Evolutionary conservation across 2,329 filamentous ascomycete genomes (phyloP), one percentile per base, ranked within the genome.

Genomic region (Aspergillus thermomutatus): DNA sequence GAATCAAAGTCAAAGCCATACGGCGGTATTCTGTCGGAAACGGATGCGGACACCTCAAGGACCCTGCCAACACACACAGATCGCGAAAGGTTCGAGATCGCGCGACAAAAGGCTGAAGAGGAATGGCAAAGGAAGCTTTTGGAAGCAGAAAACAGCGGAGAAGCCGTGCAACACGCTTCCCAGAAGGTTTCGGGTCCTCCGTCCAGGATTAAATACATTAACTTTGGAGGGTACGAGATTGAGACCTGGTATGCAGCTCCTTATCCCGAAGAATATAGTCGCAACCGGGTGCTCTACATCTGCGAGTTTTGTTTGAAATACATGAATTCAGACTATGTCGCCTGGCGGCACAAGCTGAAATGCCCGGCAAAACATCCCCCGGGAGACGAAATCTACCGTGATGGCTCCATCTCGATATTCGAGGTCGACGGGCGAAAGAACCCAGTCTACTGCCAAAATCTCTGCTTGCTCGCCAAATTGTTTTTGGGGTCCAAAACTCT

Each of bases 231-330:
- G 52, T 95, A 89, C 82, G 94, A 99, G 74, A 99, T 99, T 66
- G 94, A 99, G 72, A 99, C 94, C 3, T 97, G 94, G 92, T 97
- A 99, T 76, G 93, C 94, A 28, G 94, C 94, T 41, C 95, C 94
- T 11, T 99, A 99, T 71, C 94, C 94, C 0, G 94, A 97, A 72
- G 94, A 99, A 75, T 99, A 99, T 79, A 97, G 92, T 72, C 87
- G 93, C 62, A 97, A 99, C 71, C 88, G 91, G 28, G 90, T 96
- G 40, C 83, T 99, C n/a, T 97, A 96, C 75, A 97, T 99, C 61
- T 99, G 94, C 81, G 95, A 99, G 74, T 99, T 97, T 74, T 99
- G 94, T 72, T 81, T 99, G 58, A 99, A 97, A 76, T 99, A 99
- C 78, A 97, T 99, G 92, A 96, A 95, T 74, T 97, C 94, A 19